phyloP scores from a whole-genome alignment of 75 land plant species.

The Gnetum montanum region DNA sequence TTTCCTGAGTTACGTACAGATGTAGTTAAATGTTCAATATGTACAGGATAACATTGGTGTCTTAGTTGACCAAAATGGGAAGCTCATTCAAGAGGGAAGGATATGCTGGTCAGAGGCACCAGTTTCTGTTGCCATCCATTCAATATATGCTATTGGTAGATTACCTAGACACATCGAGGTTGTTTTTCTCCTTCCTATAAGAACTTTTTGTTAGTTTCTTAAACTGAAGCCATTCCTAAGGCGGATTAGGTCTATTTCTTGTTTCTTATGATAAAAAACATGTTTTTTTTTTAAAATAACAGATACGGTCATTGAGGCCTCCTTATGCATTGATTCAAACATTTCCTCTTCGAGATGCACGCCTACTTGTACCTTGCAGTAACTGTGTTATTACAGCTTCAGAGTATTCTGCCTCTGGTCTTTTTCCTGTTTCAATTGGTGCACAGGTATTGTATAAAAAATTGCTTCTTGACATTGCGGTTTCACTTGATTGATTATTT shows the following conservation, averaged over 20 bases:
- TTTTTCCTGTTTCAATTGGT: conserved; percentile 83
- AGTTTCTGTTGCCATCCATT: conserved; percentile 45
- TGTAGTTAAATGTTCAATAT: not conserved
- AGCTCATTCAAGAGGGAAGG: conserved; percentile 66
- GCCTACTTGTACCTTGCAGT: conserved; percentile 34
- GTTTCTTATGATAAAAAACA: not conserved
- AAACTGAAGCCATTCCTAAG: too few relatives aligned
- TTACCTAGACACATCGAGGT: conserved; percentile 92
- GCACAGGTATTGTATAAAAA: conserved; percentile 99
- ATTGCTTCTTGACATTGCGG: not conserved
- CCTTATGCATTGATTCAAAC: conserved; percentile 86
- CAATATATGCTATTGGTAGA: conserved; percentile 78
- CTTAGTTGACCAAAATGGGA: conserved; percentile 92
- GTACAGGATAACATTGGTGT: conserved; percentile 93
- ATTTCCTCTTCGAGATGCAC: conserved; percentile 64
- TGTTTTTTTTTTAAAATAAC: conserved; percentile 9
- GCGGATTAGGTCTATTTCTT: too few relatives aligned
- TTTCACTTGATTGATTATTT: too few relatives aligned
- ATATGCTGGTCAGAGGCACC: conserved; percentile 96
- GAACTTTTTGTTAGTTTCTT: too few relatives aligned
- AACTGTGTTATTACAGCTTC: conserved; percentile 44
- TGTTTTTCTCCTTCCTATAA: not conserved
- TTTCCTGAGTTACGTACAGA: too few relatives aligned
- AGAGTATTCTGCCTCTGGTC: conserved; percentile 60
- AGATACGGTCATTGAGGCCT: conserved; percentile 76